Evolutionary conservation across 192 early-diverging fungal species (phyloP).

Genomic region (Dissophora ornata): DNA sequence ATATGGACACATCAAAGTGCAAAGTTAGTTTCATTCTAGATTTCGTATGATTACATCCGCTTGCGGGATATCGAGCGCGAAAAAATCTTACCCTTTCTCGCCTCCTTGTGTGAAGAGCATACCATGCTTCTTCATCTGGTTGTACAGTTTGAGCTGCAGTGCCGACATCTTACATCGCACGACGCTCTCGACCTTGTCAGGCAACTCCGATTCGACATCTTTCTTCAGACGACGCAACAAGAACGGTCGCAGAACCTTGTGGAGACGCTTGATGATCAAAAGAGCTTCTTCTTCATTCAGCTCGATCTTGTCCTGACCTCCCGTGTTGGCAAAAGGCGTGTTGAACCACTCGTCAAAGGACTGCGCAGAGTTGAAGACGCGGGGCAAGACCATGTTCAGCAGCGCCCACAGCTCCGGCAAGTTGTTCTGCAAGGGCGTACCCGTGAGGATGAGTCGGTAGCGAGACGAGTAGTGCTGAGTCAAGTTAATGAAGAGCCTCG

Average conservation of each 20-base stretch:
- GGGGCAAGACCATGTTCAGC: conserved; percentile 95
- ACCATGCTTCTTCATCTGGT: conserved; percentile 86
- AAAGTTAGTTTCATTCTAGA: no score
- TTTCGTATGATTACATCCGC: no score
- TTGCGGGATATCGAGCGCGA: no score
- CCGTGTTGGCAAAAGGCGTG: conserved; percentile 86
- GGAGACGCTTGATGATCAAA: conserved; percentile 94
- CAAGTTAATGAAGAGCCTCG: conserved; percentile 87
- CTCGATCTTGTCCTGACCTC: conserved; percentile 88
- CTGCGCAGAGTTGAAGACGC: conserved; percentile 96
- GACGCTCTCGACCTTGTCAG: conserved; percentile 96
- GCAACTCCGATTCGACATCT: conserved; percentile 97
- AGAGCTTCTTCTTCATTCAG: conserved; percentile 99
- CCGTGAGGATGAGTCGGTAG: conserved; percentile 96
- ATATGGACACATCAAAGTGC: no score
- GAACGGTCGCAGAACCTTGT: conserved; percentile 97
- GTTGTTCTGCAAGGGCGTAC: conserved; percentile 99
- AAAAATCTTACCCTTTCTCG: conserved; percentile 72
- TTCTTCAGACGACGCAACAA: conserved; percentile 95
- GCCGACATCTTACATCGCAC: conserved; percentile 92
- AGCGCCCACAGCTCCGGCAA: conserved; percentile 96
- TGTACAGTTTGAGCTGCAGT: conserved; percentile 85
- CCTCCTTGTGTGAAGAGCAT: conserved; percentile 74
- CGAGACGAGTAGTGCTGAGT: conserved; percentile 90
- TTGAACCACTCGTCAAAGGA: conserved; percentile 99